Evolutionary conservation across 2,329 filamentous ascomycete genomes (phyloP).

Genomic region (Talaromyces sp.): DNA sequence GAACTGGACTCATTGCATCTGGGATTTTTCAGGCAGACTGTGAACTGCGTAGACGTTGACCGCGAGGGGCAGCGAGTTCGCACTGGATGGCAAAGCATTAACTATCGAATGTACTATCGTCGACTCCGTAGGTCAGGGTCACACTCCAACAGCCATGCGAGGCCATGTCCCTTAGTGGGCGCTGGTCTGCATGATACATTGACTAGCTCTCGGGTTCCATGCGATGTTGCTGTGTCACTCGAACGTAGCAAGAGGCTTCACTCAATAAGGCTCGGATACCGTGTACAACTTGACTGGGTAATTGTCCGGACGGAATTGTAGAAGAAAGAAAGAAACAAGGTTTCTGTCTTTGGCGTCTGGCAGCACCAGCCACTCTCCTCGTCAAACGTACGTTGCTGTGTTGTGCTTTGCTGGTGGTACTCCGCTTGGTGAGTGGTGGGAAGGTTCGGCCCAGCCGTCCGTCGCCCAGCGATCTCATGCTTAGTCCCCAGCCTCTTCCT

Average conservation of each 20-base stretch:
- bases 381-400: background rate
- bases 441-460: slow-evolving; percentile 22
- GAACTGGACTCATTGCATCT: background rate
- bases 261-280: background rate
- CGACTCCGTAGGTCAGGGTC: background rate
- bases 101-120: background rate
- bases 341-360: background rate
- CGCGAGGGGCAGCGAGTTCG: background rate
- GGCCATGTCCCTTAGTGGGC: background rate
- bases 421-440: slow-evolving; percentile 18
- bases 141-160: background rate
- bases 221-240: slow-evolving; percentile 10
- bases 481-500: slow-evolving; percentile 17
- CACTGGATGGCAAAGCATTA: background rate
- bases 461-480: slow-evolving; percentile 17
- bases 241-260: background rate
- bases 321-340: background rate
- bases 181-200: slow-evolving; percentile 3
- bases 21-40: background rate
- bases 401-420: background rate
- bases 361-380: slow-evolving; percentile 16
- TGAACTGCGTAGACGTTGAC: background rate
- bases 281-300: background rate
- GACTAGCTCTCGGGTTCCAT: slow-evolving; percentile 2
- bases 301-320: no score